Evolutionary conservation across 2,329 filamentous ascomycete species (phyloP).

Genomic region (Mycogone perniciosa): DNA sequence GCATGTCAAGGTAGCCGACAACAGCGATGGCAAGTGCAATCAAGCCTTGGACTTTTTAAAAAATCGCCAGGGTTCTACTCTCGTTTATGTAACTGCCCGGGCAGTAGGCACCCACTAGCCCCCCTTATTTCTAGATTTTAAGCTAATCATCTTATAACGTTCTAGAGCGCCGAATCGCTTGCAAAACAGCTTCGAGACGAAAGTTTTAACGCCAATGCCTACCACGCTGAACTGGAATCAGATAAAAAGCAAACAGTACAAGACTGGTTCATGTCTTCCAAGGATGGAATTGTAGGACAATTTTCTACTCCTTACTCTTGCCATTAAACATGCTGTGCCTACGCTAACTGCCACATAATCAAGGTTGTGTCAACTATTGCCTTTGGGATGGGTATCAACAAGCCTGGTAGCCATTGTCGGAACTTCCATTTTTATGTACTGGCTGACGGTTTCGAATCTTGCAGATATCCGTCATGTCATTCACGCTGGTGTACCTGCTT

Average conservation of each 20-base stretch:
- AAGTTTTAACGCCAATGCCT: constrained; percentile 38
- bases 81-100: neutral
- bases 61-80: neutral
- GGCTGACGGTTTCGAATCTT: neutral
- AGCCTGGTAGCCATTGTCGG: constrained; percentile 24
- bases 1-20: constrained; percentile 37
- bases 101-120: neutral
- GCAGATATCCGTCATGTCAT: constrained; percentile 28
- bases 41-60: neutral
- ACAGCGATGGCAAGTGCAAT: neutral
- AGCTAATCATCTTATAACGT: neutral
- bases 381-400: constrained; percentile 58
- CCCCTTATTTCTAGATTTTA: neutral
- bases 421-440: neutral
- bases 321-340: neutral
- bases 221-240: constrained; percentile 45
- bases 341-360: neutral
- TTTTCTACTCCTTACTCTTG: neutral
- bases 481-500: constrained; percentile 45
- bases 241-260: constrained; percentile 41
- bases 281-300: constrained; percentile 29
- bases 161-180: constrained; percentile 18
- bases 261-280: constrained; percentile 44
- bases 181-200: constrained; percentile 30
- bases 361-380: constrained; percentile 44